Conservation (phyloP, 225 moss, liverwort and hornwort species). For the Rhytidiadelphus loreus region DNA sequence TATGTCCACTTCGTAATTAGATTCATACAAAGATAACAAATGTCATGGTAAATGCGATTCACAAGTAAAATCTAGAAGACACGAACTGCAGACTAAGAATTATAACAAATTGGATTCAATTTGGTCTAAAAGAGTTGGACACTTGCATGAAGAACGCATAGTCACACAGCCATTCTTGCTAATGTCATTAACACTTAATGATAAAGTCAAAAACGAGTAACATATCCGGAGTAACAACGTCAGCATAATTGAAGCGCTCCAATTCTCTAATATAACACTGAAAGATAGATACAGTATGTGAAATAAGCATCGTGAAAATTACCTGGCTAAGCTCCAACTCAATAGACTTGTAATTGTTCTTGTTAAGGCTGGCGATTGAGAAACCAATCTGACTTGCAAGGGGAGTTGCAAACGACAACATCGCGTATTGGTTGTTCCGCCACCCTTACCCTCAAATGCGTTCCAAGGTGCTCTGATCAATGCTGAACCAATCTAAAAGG, state of each 20-base stretch:
- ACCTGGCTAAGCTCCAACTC: constrained; percentile 86
- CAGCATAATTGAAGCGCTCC: background rate
- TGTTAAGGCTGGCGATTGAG: constrained; percentile 69
- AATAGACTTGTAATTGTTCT: constrained; percentile 77
- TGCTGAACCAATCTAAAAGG: constrained; percentile 5
- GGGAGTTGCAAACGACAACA: constrained; percentile 87
- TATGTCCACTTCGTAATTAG: background rate
- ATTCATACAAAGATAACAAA: background rate
- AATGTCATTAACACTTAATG: background rate
- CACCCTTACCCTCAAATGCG: background rate
- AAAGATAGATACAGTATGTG: background rate
- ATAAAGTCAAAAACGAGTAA: background rate
- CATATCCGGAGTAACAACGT: background rate
- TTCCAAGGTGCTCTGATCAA: background rate
- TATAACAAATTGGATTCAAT: background rate
- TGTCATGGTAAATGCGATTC: background rate
- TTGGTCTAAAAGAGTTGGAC: background rate
- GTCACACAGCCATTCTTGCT: background rate
- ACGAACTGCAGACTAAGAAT: background rate
- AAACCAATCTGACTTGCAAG: constrained; percentile 93
- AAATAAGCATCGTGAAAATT: background rate
- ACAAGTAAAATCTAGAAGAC: background rate
- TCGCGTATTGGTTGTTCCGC: constrained; percentile 24
- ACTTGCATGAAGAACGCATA: background rate
- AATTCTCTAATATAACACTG: background rate